Base-by-base conservation (phyloP, 192 early-diverging fungal species). In the Paraglomus brasilianum region DNA sequence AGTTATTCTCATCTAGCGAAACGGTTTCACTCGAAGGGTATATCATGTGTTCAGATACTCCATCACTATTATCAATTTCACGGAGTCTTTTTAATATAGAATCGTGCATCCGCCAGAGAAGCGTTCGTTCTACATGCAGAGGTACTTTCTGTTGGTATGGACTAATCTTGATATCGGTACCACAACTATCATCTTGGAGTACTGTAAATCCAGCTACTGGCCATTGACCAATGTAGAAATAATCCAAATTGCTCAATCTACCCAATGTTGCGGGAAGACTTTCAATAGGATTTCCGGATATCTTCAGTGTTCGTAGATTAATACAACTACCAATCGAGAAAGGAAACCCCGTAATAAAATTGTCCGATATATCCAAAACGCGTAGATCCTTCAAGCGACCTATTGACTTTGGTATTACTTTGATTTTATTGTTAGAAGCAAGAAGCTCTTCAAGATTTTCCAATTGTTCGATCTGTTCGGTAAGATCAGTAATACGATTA, bases 341-440 rank as follows among this genome's bases (percentile, higher is more conserved):
- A 36, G 78, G 78, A 22, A 79, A 56, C 63, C 71, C 73, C 0
- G 44, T 69, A 15, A 79, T 40, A 14, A 79, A 44, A 60, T 79
- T 79, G 13, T 79, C 56, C 5, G 66, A 55, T 6, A 79, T 38
- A 70, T 79, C 72, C 59, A 79, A 51, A 19, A 79, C 74, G 30
- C 76, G 74, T 9, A 79, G 59, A 15, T 53, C 41, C 11, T 69
- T 69, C 1, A 79, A 53, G 42, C 66, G 21, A 17, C 79, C 81
- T 41, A 86, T 81, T 0, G 81, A 79, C 46, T 71, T 80, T 44
- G 85, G 85, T 13, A 86, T 63, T 39, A 72, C 65, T 41, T 79
- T 81, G 44, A 86, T 53, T 60, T 80, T 78, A 61, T 86, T 86
- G 44, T 80, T 73, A 14, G 79, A 75, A 1, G 75, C 78, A 14